These are phyloP conservation scores for Cyberlindnera samutprakarnensis DNA, from an alignment of 805 yeast species.

Conservation along the genomic window DNA sequence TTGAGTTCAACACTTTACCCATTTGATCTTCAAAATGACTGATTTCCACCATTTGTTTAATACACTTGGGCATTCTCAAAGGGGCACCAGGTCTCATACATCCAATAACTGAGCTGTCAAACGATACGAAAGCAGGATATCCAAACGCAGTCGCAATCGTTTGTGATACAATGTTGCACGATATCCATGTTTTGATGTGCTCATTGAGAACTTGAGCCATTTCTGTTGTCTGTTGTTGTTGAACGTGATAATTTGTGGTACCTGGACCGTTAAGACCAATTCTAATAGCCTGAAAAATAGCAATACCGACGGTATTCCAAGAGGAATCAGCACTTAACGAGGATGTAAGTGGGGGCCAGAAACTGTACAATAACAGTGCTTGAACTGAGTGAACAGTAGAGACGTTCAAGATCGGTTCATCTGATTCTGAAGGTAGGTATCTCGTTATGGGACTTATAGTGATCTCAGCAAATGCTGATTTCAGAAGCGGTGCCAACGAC, in stretches of 20 bases:
- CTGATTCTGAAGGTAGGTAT: conserved; percentile 69
- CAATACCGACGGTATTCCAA: conserved; percentile 92
- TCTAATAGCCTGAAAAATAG: conserved; percentile 85
- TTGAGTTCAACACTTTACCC: conserved; percentile 66
- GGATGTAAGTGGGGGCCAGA: conserved; percentile 96
- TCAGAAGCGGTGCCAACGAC: conserved; percentile 59
- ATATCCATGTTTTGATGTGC: conserved; percentile 87
- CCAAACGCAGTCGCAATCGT: conserved; percentile 89
- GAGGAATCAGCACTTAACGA: conserved; percentile 92
- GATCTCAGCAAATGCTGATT: conserved; percentile 75
- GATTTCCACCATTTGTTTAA: conserved; percentile 73
- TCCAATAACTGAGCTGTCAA: conserved; percentile 61
- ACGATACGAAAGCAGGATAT: conserved; percentile 85
- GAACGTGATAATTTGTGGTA: conserved; percentile 32
- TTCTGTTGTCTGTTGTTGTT: conserved; percentile 27
- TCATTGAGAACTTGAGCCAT: conserved; percentile 45
- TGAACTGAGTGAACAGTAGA: conserved; percentile 93
- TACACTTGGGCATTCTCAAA: conserved; percentile 21
- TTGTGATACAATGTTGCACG: conserved; percentile 86
- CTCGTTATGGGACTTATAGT: conserved; percentile 87
- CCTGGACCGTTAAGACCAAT: conserved; percentile 88
- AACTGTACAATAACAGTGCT: conserved; percentile 79
- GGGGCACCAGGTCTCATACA: conserved; percentile 42
- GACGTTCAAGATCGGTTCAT: conserved; percentile 77
- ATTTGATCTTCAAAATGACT: conserved; percentile 84